A percentile compares a stretch with the other conserved stretches of the same genome.
Conservation (phyloP, 2,329 filamentous ascomycete species). For the Fusarium sterilihyphosum region DNA sequence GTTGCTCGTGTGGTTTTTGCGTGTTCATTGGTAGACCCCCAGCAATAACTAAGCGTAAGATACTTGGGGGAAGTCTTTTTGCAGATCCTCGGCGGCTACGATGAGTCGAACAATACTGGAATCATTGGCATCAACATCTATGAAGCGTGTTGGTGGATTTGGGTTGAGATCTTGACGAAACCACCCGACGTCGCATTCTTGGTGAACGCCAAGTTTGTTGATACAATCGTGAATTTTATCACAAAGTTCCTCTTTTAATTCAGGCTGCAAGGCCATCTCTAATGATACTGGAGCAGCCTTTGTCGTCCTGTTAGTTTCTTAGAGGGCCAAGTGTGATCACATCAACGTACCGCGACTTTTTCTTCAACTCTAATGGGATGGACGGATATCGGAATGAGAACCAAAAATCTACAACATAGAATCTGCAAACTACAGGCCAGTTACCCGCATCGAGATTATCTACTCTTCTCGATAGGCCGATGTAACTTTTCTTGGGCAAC, state of each 20-base stretch:
- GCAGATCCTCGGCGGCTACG: neutral
- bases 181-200: neutral
- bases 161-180: neutral
- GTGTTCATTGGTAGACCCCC: neutral
- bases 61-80: neutral
- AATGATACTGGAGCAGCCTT: neutral
- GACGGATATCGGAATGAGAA: neutral
- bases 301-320: neutral
- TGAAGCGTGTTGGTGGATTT: neutral
- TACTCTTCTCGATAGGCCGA: neutral
- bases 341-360: neutral
- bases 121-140: neutral
- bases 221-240: neutral
- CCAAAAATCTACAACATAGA: neutral
- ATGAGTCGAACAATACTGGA: neutral
- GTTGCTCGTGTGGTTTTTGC: neutral
- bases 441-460: neutral
- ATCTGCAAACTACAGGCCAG: neutral
- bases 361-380: neutral
- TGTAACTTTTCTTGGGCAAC: neutral
- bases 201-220: neutral
- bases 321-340: too few relatives aligned
- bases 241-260: neutral
- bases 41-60: neutral
- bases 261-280: neutral